Conservation (phyloP, 805 yeast genomes). For the Saccharomycopsis oosterbeekiorum region DNA sequence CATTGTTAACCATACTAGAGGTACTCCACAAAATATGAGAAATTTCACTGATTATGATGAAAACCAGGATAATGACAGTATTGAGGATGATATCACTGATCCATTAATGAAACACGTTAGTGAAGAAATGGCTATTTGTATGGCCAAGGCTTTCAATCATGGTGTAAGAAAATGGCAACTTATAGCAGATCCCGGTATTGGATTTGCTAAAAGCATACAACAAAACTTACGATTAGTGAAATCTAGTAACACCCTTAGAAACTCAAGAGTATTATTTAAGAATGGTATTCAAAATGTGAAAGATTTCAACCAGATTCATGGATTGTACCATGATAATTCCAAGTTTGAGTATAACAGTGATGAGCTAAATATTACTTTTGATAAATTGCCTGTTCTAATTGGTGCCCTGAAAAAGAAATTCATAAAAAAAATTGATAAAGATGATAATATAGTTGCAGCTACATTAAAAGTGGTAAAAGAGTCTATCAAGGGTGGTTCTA, state of each 20-base stretch:
- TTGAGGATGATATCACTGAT: neutral
- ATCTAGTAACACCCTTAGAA: slow-evolving; percentile 36
- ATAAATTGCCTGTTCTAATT: slow-evolving; percentile 52
- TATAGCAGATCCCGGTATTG: slow-evolving; percentile 89
- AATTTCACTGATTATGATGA: slow-evolving; percentile 42
- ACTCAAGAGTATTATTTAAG: slow-evolving; percentile 31
- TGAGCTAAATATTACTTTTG: slow-evolving; percentile 28
- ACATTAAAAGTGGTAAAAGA: slow-evolving; percentile 71
- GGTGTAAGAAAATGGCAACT: slow-evolving; percentile 88
- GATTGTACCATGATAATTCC: neutral
- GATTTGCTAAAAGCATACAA: slow-evolving; percentile 76
- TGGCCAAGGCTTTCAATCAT: slow-evolving; percentile 42
- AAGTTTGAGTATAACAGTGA: slow-evolving; percentile 9
- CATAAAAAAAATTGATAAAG: slow-evolving; percentile 52
- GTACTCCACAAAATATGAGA: slow-evolving; percentile 68
- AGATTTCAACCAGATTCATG: slow-evolving; percentile 6
- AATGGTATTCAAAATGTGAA: slow-evolving; percentile 24
- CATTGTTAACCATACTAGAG: slow-evolving; percentile 77
- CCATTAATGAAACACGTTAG: slow-evolving; percentile 41
- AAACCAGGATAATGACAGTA: neutral
- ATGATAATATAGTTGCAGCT: slow-evolving; percentile 36
- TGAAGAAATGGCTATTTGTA: slow-evolving; percentile 50
- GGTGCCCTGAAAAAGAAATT: slow-evolving; percentile 90
- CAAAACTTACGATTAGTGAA: slow-evolving; percentile 65
- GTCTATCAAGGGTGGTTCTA: slow-evolving; percentile 61